Evolutionary conservation across 2,329 filamentous ascomycete genomes (phyloP).

Genomic region (Hawksworthiomyces lignivorus): DNA sequence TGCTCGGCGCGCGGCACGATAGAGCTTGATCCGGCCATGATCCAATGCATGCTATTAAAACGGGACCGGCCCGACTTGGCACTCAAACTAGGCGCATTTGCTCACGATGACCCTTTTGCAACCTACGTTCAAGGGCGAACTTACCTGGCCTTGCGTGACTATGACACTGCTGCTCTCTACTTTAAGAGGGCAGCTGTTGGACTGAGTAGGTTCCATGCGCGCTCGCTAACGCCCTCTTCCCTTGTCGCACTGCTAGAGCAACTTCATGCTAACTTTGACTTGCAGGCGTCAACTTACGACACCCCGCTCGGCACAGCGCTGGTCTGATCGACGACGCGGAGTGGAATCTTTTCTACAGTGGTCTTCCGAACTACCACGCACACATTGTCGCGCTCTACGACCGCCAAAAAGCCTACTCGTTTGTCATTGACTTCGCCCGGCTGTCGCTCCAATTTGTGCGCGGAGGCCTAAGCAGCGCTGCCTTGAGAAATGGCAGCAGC

Average conservation of each 20-base stretch:
- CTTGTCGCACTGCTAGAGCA: no score
- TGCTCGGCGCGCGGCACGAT: constrained; percentile 60
- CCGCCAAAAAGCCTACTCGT: constrained; percentile 65
- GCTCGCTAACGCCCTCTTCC: no score
- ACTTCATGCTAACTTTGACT: neutral
- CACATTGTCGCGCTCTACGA: constrained; percentile 83
- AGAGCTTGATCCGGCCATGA: constrained; percentile 51
- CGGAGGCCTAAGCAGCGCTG: neutral
- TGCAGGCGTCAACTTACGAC: constrained; percentile 37
- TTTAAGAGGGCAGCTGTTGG: constrained; percentile 80
- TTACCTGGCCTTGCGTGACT: constrained; percentile 64
- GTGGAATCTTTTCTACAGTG: constrained; percentile 60
- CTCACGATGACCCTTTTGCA: constrained; percentile 51
- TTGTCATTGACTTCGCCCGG: constrained; percentile 75
- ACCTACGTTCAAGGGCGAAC: constrained; percentile 82
- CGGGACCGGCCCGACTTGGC: constrained; percentile 53
- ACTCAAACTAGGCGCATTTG: constrained; percentile 48
- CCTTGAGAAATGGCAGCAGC: neutral
- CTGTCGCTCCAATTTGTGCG: constrained; percentile 60
- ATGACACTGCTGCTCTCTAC: constrained; percentile 60
- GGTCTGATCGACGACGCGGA: constrained; percentile 71
- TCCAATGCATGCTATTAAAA: constrained; percentile 56
- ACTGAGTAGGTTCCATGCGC: constrained; percentile 64
- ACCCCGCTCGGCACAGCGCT: constrained; percentile 46
- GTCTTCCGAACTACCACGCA: constrained; percentile 75